A percentile compares a stretch with the other conserved stretches of the same genome.
Conservation (phyloP, 169 alveolate genomes). For the Perkinsus olseni region DNA sequence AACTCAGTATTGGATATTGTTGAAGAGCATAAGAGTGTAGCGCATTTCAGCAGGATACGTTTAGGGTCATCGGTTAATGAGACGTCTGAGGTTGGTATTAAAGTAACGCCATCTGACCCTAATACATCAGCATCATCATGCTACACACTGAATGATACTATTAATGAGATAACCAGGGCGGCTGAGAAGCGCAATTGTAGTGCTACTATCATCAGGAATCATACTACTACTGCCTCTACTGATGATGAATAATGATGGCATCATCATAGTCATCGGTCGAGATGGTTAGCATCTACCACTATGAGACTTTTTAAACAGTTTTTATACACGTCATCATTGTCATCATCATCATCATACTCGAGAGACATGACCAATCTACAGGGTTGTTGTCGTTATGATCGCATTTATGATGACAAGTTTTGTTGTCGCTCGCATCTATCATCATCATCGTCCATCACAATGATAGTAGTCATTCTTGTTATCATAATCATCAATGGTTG, state of each 20-base stretch:
- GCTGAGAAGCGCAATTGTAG: neutral
- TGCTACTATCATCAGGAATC: neutral
- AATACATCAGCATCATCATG: too few relatives aligned
- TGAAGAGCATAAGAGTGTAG: neutral
- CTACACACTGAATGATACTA: neutral
- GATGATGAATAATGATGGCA: neutral
- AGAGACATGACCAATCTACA: too few relatives aligned
- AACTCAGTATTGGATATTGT: neutral
- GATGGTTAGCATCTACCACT: neutral
- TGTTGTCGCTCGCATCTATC: too few relatives aligned
- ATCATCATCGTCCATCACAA: too few relatives aligned
- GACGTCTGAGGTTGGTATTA: neutral
- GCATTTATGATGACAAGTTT: too few relatives aligned
- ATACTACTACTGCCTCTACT: neutral
- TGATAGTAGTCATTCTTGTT: too few relatives aligned
- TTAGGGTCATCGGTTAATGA: neutral
- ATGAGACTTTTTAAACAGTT: too few relatives aligned
- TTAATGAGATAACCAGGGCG: neutral
- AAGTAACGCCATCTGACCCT: neutral
- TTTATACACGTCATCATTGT: neutral
- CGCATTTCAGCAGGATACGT: neutral
- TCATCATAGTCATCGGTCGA: neutral
- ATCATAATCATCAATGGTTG: too few relatives aligned
- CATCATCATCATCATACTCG: neutral
- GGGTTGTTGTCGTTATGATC: too few relatives aligned